Percentiles rank a stretch among this genome's conserved stretches.
Conservation (phyloP, 2,329 filamentous ascomycete species). For the Aspergillus melleus region DNA sequence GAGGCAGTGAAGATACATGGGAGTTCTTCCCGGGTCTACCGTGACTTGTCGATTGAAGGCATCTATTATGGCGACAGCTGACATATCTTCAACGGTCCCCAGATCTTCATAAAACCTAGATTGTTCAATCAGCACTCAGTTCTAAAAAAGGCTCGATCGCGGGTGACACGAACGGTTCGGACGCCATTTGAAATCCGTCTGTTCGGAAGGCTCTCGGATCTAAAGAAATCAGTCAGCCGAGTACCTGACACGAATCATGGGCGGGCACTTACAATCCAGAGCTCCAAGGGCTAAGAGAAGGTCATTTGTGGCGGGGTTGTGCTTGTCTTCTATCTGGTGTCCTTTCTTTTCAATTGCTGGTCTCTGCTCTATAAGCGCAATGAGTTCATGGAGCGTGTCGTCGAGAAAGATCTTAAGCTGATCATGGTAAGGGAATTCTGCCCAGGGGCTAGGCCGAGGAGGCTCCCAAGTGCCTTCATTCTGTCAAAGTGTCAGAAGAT, state of each 20-base stretch:
- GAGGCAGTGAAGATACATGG: conserved; percentile 68
- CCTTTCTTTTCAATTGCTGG: conserved; percentile 41
- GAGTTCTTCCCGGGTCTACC: conserved; percentile 54
- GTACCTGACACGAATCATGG: too few relatives aligned
- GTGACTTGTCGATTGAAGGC: conserved; percentile 62
- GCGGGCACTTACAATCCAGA: conserved; percentile 31
- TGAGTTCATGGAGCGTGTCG: conserved; percentile 60
- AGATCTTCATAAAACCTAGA: conserved; percentile 60
- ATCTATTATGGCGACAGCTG: conserved; percentile 61
- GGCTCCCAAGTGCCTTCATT: conserved; percentile 45
- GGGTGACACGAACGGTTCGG: conserved; percentile 32
- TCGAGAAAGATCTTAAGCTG: conserved; percentile 53
- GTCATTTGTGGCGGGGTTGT: conserved; percentile 38
- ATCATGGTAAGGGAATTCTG: conserved; percentile 42
- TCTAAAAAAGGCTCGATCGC: neutral
- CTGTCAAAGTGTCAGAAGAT: conserved; percentile 17
- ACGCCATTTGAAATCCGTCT: conserved; percentile 33
- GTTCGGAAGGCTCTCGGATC: conserved; percentile 29
- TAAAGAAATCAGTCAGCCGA: conserved; percentile 20
- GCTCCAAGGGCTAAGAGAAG: conserved; percentile 40
- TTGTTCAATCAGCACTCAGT: conserved; percentile 7
- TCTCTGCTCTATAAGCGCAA: conserved; percentile 50
- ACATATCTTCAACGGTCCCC: conserved; percentile 63
- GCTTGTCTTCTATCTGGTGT: conserved; percentile 30
- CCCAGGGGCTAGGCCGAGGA: conserved; percentile 36